These are phyloP conservation scores for Phytopythium ostracodes DNA, from an alignment of 352 stramenopile genomes.

Conservation along the genomic window DNA sequence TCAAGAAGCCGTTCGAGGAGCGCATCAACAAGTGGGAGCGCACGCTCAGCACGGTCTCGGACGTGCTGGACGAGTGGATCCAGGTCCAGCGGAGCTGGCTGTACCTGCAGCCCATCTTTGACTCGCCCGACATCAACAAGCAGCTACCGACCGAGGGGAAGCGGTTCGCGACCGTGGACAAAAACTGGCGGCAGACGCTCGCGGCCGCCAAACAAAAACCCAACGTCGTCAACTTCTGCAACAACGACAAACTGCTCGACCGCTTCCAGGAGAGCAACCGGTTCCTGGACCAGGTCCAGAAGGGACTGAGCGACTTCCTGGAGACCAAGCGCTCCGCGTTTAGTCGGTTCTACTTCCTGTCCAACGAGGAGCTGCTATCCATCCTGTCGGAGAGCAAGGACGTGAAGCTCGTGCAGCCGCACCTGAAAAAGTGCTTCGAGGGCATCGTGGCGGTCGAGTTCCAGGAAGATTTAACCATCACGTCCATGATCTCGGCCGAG, in stretches of 20 bases:
- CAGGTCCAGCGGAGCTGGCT: constrained; percentile 93
- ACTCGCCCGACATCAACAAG: constrained; percentile 95
- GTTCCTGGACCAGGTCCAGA: constrained; percentile 95
- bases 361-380: constrained; percentile 94
- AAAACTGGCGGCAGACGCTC: constrained; percentile 93
- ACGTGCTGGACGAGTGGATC: constrained; percentile 94
- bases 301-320: constrained; percentile 93
- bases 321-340: constrained; percentile 93
- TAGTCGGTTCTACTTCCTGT: constrained; percentile 94
- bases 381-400: constrained; percentile 96
- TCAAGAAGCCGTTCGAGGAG: constrained; percentile 94
- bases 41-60: constrained; percentile 87
- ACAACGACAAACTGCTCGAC: constrained; percentile 91
- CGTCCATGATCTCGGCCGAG: constrained; percentile 89
- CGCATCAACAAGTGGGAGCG: constrained; percentile 90
- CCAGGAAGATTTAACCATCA: constrained; percentile 87
- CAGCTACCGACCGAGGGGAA: constrained; percentile 93
- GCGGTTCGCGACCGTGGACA: constrained; percentile 92
- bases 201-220: constrained; percentile 71
- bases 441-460: constrained; percentile 92
- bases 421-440: constrained; percentile 96
- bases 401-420: constrained; percentile 91
- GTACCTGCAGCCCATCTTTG: constrained; percentile 96
- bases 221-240: constrained; percentile 88
- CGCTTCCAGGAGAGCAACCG: constrained; percentile 92